Conservation (phyloP, 352 stramenopile species). For the Pythium phragmiticola region DNA sequence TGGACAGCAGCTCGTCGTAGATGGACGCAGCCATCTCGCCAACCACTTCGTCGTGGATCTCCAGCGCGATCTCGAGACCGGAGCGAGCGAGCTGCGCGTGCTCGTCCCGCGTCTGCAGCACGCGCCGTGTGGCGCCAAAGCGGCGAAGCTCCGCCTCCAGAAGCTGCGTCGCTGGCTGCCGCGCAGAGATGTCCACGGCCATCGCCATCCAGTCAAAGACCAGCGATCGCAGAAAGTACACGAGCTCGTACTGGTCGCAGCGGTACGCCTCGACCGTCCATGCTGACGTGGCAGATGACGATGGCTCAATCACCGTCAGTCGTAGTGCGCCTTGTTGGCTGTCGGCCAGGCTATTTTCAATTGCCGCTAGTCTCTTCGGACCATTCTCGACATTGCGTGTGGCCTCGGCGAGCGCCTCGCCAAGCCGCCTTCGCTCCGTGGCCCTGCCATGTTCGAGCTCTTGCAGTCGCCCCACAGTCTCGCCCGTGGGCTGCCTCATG, state of each 20-base stretch:
- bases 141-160: conserved; percentile 34
- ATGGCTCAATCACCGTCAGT: neutral
- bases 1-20: conserved; percentile 35
- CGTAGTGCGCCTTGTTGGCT: conserved; percentile 30
- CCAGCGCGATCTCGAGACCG: conserved; percentile 18
- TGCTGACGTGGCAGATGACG: conserved; percentile 29
- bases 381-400: conserved; percentile 27
- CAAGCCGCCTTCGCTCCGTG: conserved; percentile 26
- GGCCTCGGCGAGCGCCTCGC: conserved; percentile 34
- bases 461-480: conserved; percentile 32
- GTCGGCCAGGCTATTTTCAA: conserved; percentile 30
- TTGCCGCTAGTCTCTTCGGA: conserved; percentile 19
- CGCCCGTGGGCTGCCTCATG: conserved; percentile 37
- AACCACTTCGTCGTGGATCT: conserved; percentile 32
- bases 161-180: conserved; percentile 30
- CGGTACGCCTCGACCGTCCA: conserved; percentile 47
- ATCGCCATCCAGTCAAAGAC: conserved; percentile 43
- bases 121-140: conserved; percentile 25
- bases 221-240: conserved; percentile 44
- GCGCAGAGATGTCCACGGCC: conserved; percentile 23
- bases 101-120: conserved; percentile 29
- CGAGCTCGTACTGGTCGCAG: conserved; percentile 27
- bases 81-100: conserved; percentile 2
- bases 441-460: conserved; percentile 27
- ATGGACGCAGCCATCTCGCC: conserved; percentile 40